A percentile compares a stretch with the other conserved stretches of the same genome.
Conservation (phyloP, 2,329 filamentous ascomycete species). For the Xenoacremonium recifei region DNA sequence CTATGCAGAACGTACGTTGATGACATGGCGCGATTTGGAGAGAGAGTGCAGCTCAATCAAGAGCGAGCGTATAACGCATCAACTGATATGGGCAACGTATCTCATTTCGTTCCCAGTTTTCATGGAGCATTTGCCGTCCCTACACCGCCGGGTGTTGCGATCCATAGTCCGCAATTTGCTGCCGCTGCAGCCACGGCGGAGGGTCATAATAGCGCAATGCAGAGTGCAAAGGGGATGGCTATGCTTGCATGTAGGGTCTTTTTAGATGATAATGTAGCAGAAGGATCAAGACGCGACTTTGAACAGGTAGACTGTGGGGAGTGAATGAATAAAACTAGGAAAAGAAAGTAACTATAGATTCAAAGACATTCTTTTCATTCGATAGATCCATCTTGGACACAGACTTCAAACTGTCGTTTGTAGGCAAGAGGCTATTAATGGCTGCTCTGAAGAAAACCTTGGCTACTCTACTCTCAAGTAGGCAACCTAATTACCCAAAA, state of each 20-base stretch:
- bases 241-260: conserved; percentile 19
- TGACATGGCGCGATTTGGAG: conserved; percentile 40
- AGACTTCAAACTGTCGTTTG: too few species aligned
- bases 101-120: conserved; percentile 44
- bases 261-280: neutral
- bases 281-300: neutral
- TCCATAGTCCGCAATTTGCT: conserved; percentile 42
- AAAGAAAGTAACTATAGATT: too few species aligned
- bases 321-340: too few species aligned
- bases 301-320: neutral
- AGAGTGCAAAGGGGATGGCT: conserved; percentile 45
- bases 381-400: too few species aligned
- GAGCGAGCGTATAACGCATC: conserved; percentile 8
- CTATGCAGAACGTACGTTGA: conserved; percentile 42
- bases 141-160: conserved; percentile 31
- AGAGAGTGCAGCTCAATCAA: conserved; percentile 27
- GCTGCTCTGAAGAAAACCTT: too few species aligned
- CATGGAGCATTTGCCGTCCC: conserved; percentile 48
- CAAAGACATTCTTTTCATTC: too few species aligned
- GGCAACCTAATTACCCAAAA: too few species aligned
- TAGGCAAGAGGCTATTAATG: too few species aligned
- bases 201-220: conserved; percentile 39
- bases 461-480: too few species aligned
- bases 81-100: conserved; percentile 53
- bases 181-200: conserved; percentile 41